phyloP scores from a whole-genome alignment of 768 basidiomycete genomes.

The Tylopilus felleus region DNA sequence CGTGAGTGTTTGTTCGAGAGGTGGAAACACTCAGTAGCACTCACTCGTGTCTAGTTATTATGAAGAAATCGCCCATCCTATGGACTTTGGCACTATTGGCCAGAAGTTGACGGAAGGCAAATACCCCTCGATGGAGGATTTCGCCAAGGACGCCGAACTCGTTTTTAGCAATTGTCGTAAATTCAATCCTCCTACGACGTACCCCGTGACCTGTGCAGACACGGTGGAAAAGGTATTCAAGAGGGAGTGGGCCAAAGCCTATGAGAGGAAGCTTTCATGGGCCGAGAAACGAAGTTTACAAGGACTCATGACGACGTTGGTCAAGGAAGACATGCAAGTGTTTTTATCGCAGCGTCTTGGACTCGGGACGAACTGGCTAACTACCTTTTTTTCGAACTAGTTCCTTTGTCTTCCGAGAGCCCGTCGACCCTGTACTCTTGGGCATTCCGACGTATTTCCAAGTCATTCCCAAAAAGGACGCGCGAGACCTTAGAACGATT shows the following conservation, averaged over 20 bases:
- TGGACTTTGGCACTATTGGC: constrained; percentile 87
- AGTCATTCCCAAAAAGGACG: constrained; percentile 79
- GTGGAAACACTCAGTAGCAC: neutral
- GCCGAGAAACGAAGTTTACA: constrained; percentile 78
- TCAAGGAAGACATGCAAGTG: constrained; percentile 64
- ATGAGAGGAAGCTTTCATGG: constrained; percentile 69
- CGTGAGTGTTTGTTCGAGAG: constrained; percentile 49
- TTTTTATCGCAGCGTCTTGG: neutral
- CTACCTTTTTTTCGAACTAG: constrained; percentile 36
- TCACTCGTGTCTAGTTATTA: constrained; percentile 60
- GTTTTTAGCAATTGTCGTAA: constrained; percentile 86
- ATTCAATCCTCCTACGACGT: constrained; percentile 86
- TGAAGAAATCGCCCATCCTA: constrained; percentile 86
- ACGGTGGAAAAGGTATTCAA: constrained; percentile 71
- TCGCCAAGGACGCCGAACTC: constrained; percentile 75
- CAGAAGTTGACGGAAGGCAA: constrained; percentile 61
- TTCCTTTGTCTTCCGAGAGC: constrained; percentile 74
- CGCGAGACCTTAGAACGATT: constrained; percentile 83
- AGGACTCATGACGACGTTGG: constrained; percentile 63
- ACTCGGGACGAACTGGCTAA: neutral
- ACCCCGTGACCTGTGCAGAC: constrained; percentile 69
- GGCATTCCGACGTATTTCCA: constrained; percentile 88
- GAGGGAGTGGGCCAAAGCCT: constrained; percentile 81
- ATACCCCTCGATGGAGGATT: constrained; percentile 80
- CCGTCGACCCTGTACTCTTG: constrained; percentile 83